Evolutionary conservation across 768 basidiomycete species (phyloP).

Genomic region (Naganishia onofrii): DNA sequence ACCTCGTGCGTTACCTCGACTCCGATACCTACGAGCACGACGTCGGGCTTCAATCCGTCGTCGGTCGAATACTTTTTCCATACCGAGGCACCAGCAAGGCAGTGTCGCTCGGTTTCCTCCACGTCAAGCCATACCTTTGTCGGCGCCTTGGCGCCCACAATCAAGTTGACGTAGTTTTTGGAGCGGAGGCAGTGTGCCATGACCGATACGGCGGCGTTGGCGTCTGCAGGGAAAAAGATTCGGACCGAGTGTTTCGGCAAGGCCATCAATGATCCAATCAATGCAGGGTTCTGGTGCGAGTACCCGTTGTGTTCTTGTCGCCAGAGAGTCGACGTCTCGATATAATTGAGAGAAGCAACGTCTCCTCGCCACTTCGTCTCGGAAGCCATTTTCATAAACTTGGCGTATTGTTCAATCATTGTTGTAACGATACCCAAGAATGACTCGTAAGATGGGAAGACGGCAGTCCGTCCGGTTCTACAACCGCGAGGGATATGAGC

Average conservation of each 20-base stretch:
- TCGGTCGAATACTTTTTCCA: conserved; percentile 81
- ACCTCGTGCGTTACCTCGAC: conserved; percentile 84
- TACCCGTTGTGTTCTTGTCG: conserved; percentile 76
- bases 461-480: conserved; percentile 64
- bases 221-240: conserved; percentile 74
- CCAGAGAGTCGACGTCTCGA: conserved; percentile 84
- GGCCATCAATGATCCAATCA: conserved; percentile 81
- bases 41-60: conserved; percentile 57
- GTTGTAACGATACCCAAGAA: conserved; percentile 87
- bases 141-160: conserved; percentile 79
- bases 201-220: conserved; percentile 79
- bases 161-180: conserved; percentile 64
- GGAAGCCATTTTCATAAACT: conserved; percentile 76
- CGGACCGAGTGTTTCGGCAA: conserved; percentile 59
- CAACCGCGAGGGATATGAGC: too few relatives aligned
- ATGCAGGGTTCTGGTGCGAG: conserved; percentile 52
- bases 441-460: conserved; percentile 65
- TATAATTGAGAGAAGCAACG: conserved; percentile 57
- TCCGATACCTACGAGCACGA: conserved; percentile 79
- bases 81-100: conserved; percentile 78
- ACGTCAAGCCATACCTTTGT: conserved; percentile 65
- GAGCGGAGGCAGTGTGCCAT: conserved; percentile 77
- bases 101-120: conserved; percentile 70
- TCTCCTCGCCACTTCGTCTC: conserved; percentile 65
- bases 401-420: conserved; percentile 71